A percentile compares a stretch with the other conserved stretches of the same genome.
phyloP scores from a whole-genome alignment of 1,139 yeast genomes.

The Hemisphaericaspora xylofermentans region DNA sequence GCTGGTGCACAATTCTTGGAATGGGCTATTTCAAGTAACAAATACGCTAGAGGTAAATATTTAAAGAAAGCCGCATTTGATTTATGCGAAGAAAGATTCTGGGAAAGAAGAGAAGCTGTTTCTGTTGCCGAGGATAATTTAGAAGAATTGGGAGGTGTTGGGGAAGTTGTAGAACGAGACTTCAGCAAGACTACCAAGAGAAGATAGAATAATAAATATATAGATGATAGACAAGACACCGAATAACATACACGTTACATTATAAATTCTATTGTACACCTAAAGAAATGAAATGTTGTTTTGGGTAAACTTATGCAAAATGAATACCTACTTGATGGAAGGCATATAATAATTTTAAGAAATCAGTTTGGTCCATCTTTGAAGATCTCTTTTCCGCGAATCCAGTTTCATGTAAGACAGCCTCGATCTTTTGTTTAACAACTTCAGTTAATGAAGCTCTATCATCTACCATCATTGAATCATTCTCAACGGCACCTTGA shows the following conservation, averaged over 20 bases:
- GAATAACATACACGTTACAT: too few relatives aligned
- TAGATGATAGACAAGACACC: background rate
- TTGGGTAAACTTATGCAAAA: conserved; percentile 63
- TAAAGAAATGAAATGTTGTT: conserved; percentile 5
- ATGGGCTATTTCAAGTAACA: conserved; percentile 86
- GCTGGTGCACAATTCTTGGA: conserved; percentile 85
- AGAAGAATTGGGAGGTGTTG: conserved; percentile 91
- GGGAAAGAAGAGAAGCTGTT: conserved; percentile 96
- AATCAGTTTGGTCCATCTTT: conserved; percentile 93
- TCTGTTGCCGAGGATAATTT: conserved; percentile 83
- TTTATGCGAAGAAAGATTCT: conserved; percentile 91
- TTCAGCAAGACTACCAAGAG: conserved; percentile 46
- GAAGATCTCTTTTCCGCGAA: conserved; percentile 86
- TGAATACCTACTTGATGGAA: conserved; percentile 97
- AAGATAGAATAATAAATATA: conserved; percentile 25
- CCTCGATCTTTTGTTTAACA: conserved; percentile 58
- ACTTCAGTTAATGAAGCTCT: conserved; percentile 40
- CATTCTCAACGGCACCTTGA: conserved; percentile 48
- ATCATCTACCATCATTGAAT: conserved; percentile 55
- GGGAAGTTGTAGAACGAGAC: conserved; percentile 83
- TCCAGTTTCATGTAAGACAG: conserved; percentile 76
- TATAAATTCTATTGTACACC: conserved; percentile 5
- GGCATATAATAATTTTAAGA: conserved; percentile 80
- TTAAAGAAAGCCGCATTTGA: conserved; percentile 89
- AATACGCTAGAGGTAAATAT: conserved; percentile 88